Base-by-base conservation (phyloP, 2,329 filamentous ascomycete genomes). In the Fusarium citri region DNA sequence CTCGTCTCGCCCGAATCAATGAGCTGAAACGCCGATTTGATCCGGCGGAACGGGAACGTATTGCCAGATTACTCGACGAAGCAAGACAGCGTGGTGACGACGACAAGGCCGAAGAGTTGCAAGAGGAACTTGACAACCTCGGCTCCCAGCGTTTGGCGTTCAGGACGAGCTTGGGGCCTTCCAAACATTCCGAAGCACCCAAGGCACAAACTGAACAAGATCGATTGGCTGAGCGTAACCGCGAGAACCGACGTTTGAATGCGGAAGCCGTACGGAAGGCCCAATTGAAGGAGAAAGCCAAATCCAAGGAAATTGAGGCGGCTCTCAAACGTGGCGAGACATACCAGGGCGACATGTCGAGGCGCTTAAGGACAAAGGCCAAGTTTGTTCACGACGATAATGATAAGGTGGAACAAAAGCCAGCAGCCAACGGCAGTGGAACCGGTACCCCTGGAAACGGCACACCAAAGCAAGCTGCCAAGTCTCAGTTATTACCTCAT, bases 201-300 rank as follows among this genome's bases (percentile, higher is more conserved):
- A 80, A 80, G 59, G 80, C 84, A 73, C 83, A 85, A 11, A 83
- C 86, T 34, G 92, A 97, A 78, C 93, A 95, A 78, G 93, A 97
- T 69, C 91, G 92, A 28, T 86, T 98, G 25, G 92, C 93, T 0
- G 88, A 92, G 75, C 85, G 97, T 71, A 99, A 99, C 80, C 86
- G 88, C 28, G 89, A 92, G 76, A 98, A 97, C 80, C 91, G 95
- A 66, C 89, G 91, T 62, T 87, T 91, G 72, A 98, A 98, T 76
- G 87, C 88, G n/a, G 93, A 97, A 77, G 91, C 92, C 49, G 92
- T 98, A n/a, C 93, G 95, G 64, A 92, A 93, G 79, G 95, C 94
- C 1, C 92, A 98, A 77, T 85, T 97, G 59, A 91, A 91, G 72
- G 96, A 99, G 81, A 88, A 90, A 73, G 87, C 87, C 51, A 86